Evolutionary conservation across 306 rosid genomes (phyloP), one percentile per base, ranked within the genome.

Genomic region (Luffa aegyptiaca): DNA sequence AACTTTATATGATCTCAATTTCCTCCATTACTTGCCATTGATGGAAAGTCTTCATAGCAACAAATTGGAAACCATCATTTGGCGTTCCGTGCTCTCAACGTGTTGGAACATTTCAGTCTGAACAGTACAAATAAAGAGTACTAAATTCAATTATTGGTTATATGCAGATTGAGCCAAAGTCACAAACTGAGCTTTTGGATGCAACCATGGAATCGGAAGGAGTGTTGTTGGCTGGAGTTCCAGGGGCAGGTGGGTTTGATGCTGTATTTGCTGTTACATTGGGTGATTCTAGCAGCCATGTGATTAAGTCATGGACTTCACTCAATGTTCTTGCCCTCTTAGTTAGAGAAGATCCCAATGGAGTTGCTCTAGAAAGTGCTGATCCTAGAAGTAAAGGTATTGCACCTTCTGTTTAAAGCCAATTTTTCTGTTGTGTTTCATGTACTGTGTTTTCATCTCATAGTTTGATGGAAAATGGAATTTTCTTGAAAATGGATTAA

Each of bases 181-280:
- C 95, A 41, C 98, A 92, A 86, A 91, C 95, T 68, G 88, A 20
- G 72, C 97, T 94, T 86, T 81, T 94, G 83, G 90, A 94, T 75
- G 85, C 95, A 51, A 91, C 97, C 17, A 84, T 91, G 94, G 87
- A 88, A 81, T 84, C 90, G 92, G 98, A 92, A 86, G 98, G 98
- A 63, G 93, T 94, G 26, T 72, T 94, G 85, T 81, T 94, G 82
- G 96, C 93, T 79, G 98, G 98, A 86, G 97, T 94, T 85, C 98
- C 98, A 36, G 98, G 98, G 74, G 97, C 97, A 51, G 98, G 98
- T 83, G 98, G 98, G 81, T 94, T 85, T 74, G 98, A 94, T 89
- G 98, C 98, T 0, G 85, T 94, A 72, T 94, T 92, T 68, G 92
- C 95, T 11, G 92, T 94, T 79, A 88, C 91, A 51, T 82, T 94